A percentile compares a stretch with the other conserved stretches of the same genome.
These are phyloP conservation scores for Fusarium floridanum DNA, from an alignment of 2,329 filamentous ascomycete species.

Conservation along the genomic window DNA sequence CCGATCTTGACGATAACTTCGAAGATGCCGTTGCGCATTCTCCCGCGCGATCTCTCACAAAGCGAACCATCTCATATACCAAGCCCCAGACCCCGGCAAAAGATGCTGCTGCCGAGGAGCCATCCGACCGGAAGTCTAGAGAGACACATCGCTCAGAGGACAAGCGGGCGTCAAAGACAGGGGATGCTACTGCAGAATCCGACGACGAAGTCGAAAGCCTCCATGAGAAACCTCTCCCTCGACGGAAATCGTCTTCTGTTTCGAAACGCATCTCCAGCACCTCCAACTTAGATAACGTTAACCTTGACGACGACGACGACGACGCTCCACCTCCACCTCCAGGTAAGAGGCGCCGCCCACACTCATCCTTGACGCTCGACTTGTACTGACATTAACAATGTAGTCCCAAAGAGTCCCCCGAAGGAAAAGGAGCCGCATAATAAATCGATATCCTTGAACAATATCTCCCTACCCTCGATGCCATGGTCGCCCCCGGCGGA, in stretches of 20 bases:
- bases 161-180: constrained; percentile 18
- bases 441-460: constrained; percentile 74
- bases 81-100: constrained; percentile 48
- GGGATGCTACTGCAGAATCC: constrained; percentile 31
- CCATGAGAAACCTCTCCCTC: constrained; percentile 32
- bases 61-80: constrained; percentile 55
- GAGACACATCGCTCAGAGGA: constrained; percentile 23
- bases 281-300: constrained; percentile 71
- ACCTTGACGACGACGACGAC: constrained; percentile 72
- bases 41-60: constrained; percentile 74
- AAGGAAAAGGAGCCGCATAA: constrained; percentile 57
- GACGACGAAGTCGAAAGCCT: constrained; percentile 30
- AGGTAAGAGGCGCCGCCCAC: constrained; percentile 46
- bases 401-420: constrained; percentile 50
- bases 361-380: not conserved
- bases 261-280: constrained; percentile 62
- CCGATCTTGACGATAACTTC: constrained; percentile 66
- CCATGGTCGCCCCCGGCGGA: constrained; percentile 75
- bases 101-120: constrained; percentile 23
- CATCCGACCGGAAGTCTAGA: constrained; percentile 24
- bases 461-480: constrained; percentile 79
- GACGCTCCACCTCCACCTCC: constrained; percentile 45
- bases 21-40: constrained; percentile 82
- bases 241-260: constrained; percentile 54
- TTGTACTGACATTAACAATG: constrained; percentile 32